Percentiles rank a stretch among this genome's conserved stretches.
Conservation (phyloP, 192 early-diverging fungal species). For the Diversispora eburnea region DNA sequence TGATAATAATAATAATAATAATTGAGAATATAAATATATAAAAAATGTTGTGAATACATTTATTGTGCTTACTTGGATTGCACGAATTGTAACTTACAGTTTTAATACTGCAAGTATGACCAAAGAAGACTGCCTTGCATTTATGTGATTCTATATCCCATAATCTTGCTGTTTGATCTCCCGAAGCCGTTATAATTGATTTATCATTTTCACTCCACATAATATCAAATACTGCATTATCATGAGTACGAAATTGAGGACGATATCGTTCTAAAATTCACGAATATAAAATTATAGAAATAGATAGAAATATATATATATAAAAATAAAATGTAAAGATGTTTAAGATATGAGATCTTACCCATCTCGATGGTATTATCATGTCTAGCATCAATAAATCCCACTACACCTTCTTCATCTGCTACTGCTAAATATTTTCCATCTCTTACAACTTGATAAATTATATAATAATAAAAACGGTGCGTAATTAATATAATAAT, state of each 20-base stretch:
- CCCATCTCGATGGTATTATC: conserved; percentile 34
- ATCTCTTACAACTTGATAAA: conserved; percentile 34
- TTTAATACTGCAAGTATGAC: conserved; percentile 67
- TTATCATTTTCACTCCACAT: conserved; percentile 67
- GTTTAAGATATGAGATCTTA: conserved; percentile 1
- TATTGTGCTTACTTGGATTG: conserved; percentile 48
- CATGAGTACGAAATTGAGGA: conserved; percentile 56
- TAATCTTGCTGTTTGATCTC: conserved; percentile 65
- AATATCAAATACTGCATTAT: conserved; percentile 75
- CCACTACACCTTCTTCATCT: conserved; percentile 58
- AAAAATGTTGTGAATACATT: too few species aligned
- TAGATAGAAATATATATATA: conserved; percentile 1
- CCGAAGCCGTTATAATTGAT: conserved; percentile 62
- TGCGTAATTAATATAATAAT: too few species aligned
- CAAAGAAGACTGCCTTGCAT: conserved; percentile 51
- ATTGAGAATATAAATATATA: too few species aligned
- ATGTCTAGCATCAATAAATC: conserved; percentile 50
- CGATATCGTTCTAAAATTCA: conserved; percentile 29
- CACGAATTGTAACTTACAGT: conserved; percentile 53
- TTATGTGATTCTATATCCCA: conserved; percentile 68
- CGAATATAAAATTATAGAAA: conserved; percentile 10
- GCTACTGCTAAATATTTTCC: conserved; percentile 59
- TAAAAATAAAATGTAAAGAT: conserved; percentile 1
- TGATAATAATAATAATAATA: neutral
- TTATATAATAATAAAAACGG: neutral